Evolutionary conservation across 805 yeast genomes (phyloP), one percentile per base, ranked within the genome.

Genomic region (Starmerella stigmatis): DNA sequence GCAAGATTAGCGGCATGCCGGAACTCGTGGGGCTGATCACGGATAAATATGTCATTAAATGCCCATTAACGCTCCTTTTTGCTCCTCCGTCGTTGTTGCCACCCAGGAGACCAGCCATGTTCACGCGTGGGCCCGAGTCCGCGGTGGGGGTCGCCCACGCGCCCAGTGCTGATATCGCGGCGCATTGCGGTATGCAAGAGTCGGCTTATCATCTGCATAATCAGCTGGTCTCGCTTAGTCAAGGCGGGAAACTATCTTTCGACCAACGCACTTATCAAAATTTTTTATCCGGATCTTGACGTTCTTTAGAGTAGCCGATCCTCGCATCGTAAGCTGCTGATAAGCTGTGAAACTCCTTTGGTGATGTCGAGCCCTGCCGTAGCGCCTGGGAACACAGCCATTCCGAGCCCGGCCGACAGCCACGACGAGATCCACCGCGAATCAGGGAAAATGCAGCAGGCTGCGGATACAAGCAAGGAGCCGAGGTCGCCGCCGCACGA

Each of bases 291-390:
- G 39, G 25, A 35, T 35, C 30, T 35, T 30, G 12, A 8, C 9
- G 39, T 29, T 11, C 39, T 15, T 8, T 30, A n/a, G 8, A 7
- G 10, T n/a, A 29, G 29, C 31, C 41, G 29, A 26, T 27, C 32
- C 20, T 19, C 22, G 32, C 9, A 26, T 23, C 32, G 12, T 13
- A 21, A 26, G 6, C 31, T 13, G 16, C 9, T 13, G 5, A 6
- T 10, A 4, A 13, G 26, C 21, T 28, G 22, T 2, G 36, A 3
- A 6, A n/a, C n/a, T 10, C 22, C 4, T 20, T 22, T 21, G 28
- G 19, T 5, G 20, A 43, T 43, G 46, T 36, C 46, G 28, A 43
- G 46, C 42, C 40, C 46, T 23, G 37, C 34, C 25, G 27, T 36
- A 13, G 46, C 42, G 21, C 32, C 42, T 13, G 37, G 42, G 16